A percentile compares a stretch with the other conserved stretches of the same genome.
These are phyloP conservation scores for Diaporthe destruens DNA, from an alignment of 2,329 filamentous ascomycete species.

Conservation along the genomic window DNA sequence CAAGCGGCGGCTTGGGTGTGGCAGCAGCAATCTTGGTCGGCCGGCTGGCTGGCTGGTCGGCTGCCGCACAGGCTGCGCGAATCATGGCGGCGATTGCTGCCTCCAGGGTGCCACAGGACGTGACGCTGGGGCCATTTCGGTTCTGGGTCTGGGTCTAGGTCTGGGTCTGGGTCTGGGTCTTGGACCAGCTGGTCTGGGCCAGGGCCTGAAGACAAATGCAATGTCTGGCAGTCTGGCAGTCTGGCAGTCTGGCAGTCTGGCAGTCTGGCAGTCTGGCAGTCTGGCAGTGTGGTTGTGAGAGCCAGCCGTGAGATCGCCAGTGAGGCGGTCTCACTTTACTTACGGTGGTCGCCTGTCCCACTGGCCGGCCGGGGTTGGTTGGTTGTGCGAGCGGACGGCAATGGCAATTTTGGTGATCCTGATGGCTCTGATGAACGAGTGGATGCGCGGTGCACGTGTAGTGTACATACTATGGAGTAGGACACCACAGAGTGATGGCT, in stretches of 20 bases:
- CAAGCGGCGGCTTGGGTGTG: neutral
- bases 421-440: conserved; percentile 27
- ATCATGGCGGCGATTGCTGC: conserved; percentile 29
- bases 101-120: conserved; percentile 8
- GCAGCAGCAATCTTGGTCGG: neutral
- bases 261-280: no score
- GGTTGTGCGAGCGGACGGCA: conserved; percentile 15
- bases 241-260: neutral
- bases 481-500: conserved; percentile 16
- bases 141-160: conserved; percentile 6
- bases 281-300: conserved; percentile 15
- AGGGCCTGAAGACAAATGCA: conserved; percentile 3
- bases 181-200: conserved; percentile 5
- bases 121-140: conserved; percentile 22
- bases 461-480: neutral
- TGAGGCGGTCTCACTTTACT: conserved; percentile 30
- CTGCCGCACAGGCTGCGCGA: conserved; percentile 16
- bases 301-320: conserved; percentile 16
- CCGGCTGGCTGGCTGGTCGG: neutral
- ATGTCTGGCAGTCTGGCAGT: neutral
- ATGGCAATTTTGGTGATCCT: conserved; percentile 28
- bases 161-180: conserved; percentile 13
- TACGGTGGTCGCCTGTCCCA: conserved; percentile 16
- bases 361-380: conserved; percentile 25
- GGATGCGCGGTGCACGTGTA: neutral